These are phyloP conservation scores for Rhododendron vialii DNA, from an alignment of 148 eudicot species.

Conservation along the genomic window DNA sequence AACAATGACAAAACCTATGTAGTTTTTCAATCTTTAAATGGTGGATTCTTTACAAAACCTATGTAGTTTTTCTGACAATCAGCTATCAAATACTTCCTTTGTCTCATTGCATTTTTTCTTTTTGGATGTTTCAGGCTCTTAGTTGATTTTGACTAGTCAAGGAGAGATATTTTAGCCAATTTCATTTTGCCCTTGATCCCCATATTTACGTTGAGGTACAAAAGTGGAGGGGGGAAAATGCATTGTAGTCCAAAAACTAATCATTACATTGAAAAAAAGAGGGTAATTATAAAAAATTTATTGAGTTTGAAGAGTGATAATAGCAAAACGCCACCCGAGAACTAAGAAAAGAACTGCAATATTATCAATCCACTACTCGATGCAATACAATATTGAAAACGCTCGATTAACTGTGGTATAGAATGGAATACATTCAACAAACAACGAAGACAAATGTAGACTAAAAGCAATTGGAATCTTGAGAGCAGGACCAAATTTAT, in stretches of 20 bases:
- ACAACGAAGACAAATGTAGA: neutral
- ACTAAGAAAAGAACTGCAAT: neutral
- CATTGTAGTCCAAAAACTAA: no score
- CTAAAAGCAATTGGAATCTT: no score
- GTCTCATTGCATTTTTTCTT: neutral
- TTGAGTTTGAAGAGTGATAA: no score
- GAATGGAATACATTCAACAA: neutral
- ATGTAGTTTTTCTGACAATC: neutral
- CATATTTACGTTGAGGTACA: no score
- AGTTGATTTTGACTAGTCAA: neutral
- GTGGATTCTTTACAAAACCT: neutral
- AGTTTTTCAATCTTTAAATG: neutral
- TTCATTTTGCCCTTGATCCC: no score
- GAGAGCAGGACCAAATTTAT: neutral
- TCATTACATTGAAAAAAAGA: no score
- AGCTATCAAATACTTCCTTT: neutral
- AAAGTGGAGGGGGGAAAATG: no score
- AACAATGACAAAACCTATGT: no score
- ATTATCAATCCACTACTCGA: neutral
- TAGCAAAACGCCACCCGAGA: no score
- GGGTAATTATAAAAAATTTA: no score
- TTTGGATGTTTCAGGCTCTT: neutral
- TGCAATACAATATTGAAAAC: neutral
- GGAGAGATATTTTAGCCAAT: no score
- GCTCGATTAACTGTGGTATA: neutral